Base-by-base conservation (phyloP, 805 yeast genomes). In the Blastobotrys parvus region DNA sequence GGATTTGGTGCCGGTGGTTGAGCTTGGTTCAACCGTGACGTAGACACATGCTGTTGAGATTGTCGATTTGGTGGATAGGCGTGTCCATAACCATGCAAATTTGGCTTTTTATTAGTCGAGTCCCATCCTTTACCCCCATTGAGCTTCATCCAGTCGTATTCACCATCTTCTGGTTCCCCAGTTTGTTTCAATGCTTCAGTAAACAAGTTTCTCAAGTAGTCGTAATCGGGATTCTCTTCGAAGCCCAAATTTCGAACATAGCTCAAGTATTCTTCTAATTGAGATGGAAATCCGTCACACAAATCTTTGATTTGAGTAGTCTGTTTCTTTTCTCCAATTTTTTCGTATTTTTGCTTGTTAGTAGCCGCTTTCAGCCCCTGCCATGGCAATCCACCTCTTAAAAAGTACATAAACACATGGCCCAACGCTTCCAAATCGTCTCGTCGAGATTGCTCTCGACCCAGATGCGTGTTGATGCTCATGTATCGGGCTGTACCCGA, bases 401-500 rank as follows among this genome's bases (percentile, higher is more conserved):
- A 65, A 64, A 92, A 92, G 66, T 92, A 92, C 70, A 92, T 84
- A 59, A 92, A 87, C 6, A 92, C 98, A 63, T 92, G 97, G 27
- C 97, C 98, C 59, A 92, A 72, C 44, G 95, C 86, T 68, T 92
- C 98, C 59, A 92, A 74, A 65, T 92, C 98, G 60, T 92, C 98
- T 57, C 98, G 75, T 61, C 98, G 80, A 57, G 86, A 80, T 69
- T 92, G 98, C 64, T 92, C 98, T 57, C 97, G 78, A 39, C 98
- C 98, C 56, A 92, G 69, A 65, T 92, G 98, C 7, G 98, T 92
- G 68, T 92, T 92, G 52, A 92, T 89, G 23, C 94, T 82, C 97
- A 92, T 92, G 68, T 92, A 92, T 57, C 98, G 74, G n/a, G 97
- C 98, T 2, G 98, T 92, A 39, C 98, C 98, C 62, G 95, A 83